These are phyloP conservation scores for Neonectria faginata DNA, from an alignment of 2,329 filamentous ascomycete genomes.

Conservation along the genomic window DNA sequence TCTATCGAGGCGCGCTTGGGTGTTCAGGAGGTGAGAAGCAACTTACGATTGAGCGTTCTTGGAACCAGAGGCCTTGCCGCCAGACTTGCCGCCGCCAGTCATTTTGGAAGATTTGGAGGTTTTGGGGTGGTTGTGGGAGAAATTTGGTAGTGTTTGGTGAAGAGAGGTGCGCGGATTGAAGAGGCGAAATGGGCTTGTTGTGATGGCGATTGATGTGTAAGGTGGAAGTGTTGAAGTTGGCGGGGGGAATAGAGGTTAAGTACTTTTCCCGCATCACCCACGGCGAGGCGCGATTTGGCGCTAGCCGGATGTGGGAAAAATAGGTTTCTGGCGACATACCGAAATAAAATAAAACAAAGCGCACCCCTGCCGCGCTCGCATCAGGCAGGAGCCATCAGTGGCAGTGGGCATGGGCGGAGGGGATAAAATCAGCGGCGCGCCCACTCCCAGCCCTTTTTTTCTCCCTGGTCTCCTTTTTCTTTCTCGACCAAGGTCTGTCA, in stretches of 20 bases:
- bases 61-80: slow-evolving; percentile 98
- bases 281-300: slow-evolving; percentile 42
- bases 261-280: slow-evolving; percentile 59
- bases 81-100: slow-evolving; percentile 99
- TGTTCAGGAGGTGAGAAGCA: slow-evolving; percentile 11
- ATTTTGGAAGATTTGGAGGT: slow-evolving; percentile 76
- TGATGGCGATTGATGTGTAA: slow-evolving; percentile 54
- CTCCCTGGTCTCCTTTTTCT: slow-evolving; percentile 2
- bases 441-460: slow-evolving; percentile 16
- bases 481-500: background rate
- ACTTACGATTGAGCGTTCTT: slow-evolving; percentile 99
- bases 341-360: slow-evolving; percentile 45
- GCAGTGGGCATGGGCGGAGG: slow-evolving; percentile 6
- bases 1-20: slow-evolving; percentile 14
- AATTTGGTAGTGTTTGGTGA: slow-evolving; percentile 35
- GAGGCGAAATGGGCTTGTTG: slow-evolving; percentile 51
- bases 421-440: slow-evolving; percentile 42
- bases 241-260: slow-evolving; percentile 65
- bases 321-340: slow-evolving; percentile 35
- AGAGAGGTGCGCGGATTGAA: slow-evolving; percentile 40
- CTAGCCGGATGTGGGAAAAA: slow-evolving; percentile 51
- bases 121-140: slow-evolving; percentile 32
- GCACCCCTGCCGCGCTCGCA: slow-evolving; percentile 38
- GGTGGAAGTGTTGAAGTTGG: slow-evolving; percentile 52
- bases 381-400: slow-evolving; percentile 16